Evolutionary conservation across 1,284 basidiomycete species (phyloP), one percentile per base, ranked within the genome.

Genomic region (Irpex rosettiformis): DNA sequence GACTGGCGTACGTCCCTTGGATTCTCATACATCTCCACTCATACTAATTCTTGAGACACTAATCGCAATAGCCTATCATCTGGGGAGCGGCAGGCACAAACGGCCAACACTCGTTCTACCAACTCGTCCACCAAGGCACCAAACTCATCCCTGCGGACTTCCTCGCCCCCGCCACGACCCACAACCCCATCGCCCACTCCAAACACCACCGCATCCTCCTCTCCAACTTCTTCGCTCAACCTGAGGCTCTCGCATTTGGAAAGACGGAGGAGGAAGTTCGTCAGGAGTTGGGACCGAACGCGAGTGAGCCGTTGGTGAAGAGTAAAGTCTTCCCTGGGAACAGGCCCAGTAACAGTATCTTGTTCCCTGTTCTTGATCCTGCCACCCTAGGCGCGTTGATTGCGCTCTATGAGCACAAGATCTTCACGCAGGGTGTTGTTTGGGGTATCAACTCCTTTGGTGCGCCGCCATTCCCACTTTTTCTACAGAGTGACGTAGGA

Each of bases 361-460:
- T 99, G 74, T 95, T 98, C 85, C 93, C 95, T 42, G 79, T 94
- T 65, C 77, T 98, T 68, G 98, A 94, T 0, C 96, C 97, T 10
- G 85, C 88, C 47, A 91, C 89, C 4, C 87, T 98, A 29, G 96
- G 86, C 52, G 89, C 93, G 1, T 77, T 96, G 54, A 89, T 96
- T 69, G 92, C 91, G n/a, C 70, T 96, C 64, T 96, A 96, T 72
- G 96, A 99, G 77, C 96, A 99, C 83, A 99, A 99, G 84, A 98
- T 99, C 72, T 97, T 98, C 74, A 91, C 93, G 0, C 97, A 99
- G 75, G 96, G 96, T 70, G 91, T 93, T 54, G 83, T 98, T 63
- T 98, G 96, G 96, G 93, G 94, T 51, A 97, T 99, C 81, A 99
- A 99, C 82, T 96, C 94, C 8, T 99, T 92, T 73, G 93, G 91